Evolutionary conservation across 202 grass and related monocot genomes (phyloP), one percentile per base, ranked within the genome.

Genomic region (Schoenoplectus tabernaemontani): DNA sequence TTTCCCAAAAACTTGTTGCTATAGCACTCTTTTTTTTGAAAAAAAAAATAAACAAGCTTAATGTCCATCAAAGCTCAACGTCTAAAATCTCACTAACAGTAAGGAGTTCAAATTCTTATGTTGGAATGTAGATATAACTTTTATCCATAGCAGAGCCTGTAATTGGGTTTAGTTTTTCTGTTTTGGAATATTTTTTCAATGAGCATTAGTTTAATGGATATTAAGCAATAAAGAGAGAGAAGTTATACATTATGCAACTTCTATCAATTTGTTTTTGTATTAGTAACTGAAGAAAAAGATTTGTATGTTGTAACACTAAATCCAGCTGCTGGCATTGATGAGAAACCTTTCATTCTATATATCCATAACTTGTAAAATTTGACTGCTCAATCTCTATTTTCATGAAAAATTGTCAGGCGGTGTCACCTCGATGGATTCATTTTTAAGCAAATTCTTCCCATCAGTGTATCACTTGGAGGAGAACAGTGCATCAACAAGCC

Each of bases 341-440:
- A 44, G 65, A 69, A 28, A 8, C 20, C 10, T 24, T 46, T 46
- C 9, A 69, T 24, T 0, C 41, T 28, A 28, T 44, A 19, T 26
- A 1, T 7, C 41, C 41, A 19, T 38, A 64, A n/a, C 32, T 37
- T 64, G 20, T 70, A 20, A 46, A 64, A 46, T 47, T 70, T 44
- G 28, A 75, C 15, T 36, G 46, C 70, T 75, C 24, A 36, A 53
- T 56, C n/a, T 75, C 54, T 53, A 37, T 34, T 70, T 54, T 64
- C 22, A 11, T 53, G 44, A 70, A 43, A 68, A 68, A 30, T 50
- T 50, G 44, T 11, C 30, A 89, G 87, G 91, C 1, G 91, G 91
- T 2, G 91, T 93, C 3, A 93, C 91, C 1, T 91, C 91, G 32
- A 93, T 93, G 91, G 91, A 91, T 75, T 87, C 91, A 1, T 93